phyloP scores from a whole-genome alignment of 2,329 filamentous ascomycete species.

The Pseudogymnoascus sp. region DNA sequence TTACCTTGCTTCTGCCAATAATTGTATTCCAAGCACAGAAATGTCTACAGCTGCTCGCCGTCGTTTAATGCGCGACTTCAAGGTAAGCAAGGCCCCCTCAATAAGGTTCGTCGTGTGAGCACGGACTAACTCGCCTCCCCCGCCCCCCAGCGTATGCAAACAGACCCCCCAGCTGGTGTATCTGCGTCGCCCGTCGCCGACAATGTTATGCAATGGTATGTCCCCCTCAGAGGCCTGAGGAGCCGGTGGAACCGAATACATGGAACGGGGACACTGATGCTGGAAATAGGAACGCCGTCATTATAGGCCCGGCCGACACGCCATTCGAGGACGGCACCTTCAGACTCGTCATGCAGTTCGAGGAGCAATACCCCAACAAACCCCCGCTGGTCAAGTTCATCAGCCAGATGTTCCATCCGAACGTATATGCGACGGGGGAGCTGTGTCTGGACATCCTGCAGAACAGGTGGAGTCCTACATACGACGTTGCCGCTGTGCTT shows the following conservation, averaged over 20 bases:
- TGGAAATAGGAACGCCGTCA: constrained; percentile 82
- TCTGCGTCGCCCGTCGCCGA: constrained; percentile 93
- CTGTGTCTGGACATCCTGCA: constrained; percentile 94
- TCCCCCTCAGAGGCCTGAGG: constrained; percentile 6
- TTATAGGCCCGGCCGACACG: constrained; percentile 93
- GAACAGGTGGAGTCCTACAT: constrained; percentile 97
- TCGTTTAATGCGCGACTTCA: constrained; percentile 98
- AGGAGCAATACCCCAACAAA: constrained; percentile 98
- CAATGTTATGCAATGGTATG: constrained; percentile 92
- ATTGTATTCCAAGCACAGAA: constrained; percentile 17
- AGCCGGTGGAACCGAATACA: background rate
- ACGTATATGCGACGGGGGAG: constrained; percentile 95
- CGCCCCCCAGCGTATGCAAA: constrained; percentile 87
- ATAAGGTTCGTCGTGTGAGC: constrained; percentile 15
- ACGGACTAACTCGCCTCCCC: constrained; percentile 14
- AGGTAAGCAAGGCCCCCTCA: constrained; percentile 49
- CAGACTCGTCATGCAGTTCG: constrained; percentile 95
- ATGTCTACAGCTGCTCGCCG: constrained; percentile 94
- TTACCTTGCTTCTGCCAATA: background rate
- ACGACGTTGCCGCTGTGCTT: constrained; percentile 92
- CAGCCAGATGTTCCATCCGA: constrained; percentile 98
- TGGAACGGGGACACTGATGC: background rate
- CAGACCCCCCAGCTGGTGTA: constrained; percentile 91
- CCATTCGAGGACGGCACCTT: constrained; percentile 98
- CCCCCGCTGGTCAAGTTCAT: constrained; percentile 97